Percentiles rank a stretch among this genome's conserved stretches.
Evolutionary conservation across 148 eudicot genomes (phyloP).

Genomic region (Silene latifolia): DNA sequence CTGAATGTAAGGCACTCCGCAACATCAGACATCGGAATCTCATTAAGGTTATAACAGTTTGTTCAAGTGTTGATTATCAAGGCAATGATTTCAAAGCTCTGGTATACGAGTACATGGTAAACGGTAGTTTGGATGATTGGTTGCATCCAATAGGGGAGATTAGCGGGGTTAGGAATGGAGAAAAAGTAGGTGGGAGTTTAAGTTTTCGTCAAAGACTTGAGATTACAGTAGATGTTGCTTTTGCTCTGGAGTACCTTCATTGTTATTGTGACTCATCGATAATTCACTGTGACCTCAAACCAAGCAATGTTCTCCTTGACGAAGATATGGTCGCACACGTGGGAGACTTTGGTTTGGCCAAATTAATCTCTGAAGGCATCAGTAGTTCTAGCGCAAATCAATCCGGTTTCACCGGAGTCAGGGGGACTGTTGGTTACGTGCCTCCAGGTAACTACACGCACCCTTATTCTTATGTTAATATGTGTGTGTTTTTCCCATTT

Average conservation of each 20-base stretch:
- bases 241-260: constrained; percentile 36
- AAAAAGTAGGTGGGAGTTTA: not conserved
- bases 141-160: not conserved
- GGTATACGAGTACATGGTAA: constrained; percentile 16
- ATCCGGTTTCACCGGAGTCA: constrained; percentile 10
- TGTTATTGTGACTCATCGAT: constrained; percentile 15
- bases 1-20: constrained; percentile 13
- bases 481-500: too few species aligned
- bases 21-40: constrained; percentile 17
- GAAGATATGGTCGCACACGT: constrained; percentile 31
- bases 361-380: constrained; percentile 2
- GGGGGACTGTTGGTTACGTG: constrained; percentile 27
- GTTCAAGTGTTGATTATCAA: constrained; percentile 14
- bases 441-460: constrained; percentile 20
- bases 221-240: constrained; percentile 29
- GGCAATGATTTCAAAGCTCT: constrained; percentile 15
- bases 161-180: not conserved
- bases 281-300: constrained; percentile 34
- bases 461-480: too few species aligned
- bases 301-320: constrained; percentile 31
- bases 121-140: constrained; percentile 21
- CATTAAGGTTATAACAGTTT: constrained; percentile 15
- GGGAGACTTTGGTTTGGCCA: constrained; percentile 40
- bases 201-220: constrained; percentile 8
- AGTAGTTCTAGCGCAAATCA: not conserved